phyloP scores from a whole-genome alignment of 106 monocot species.

The Phalaenopsis aphrodite region DNA sequence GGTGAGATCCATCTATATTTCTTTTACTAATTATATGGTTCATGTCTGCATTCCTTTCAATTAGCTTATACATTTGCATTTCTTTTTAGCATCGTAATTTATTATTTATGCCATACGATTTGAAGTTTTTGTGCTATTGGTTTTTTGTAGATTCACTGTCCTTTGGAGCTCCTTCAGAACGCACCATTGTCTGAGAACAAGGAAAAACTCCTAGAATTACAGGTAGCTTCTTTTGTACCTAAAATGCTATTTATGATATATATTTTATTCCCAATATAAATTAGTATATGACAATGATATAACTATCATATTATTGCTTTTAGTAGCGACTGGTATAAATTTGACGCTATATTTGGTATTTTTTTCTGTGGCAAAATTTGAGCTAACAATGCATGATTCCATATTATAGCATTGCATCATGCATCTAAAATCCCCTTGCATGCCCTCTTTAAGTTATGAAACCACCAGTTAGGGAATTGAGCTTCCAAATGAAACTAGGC shows the following conservation, averaged over 20 bases:
- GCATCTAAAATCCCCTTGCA: neutral
- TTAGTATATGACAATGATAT: neutral
- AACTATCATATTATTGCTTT: neutral
- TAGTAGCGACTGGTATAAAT: neutral
- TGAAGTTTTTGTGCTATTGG: neutral
- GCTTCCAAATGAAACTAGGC: neutral
- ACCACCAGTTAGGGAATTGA: neutral
- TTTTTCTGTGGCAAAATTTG: no score
- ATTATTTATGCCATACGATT: neutral
- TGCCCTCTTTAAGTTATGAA: neutral
- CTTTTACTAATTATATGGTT: neutral
- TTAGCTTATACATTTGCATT: neutral
- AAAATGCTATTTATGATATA: neutral
- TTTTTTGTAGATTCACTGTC: conserved; percentile 65
- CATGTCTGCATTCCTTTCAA: neutral
- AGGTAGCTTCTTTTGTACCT: conserved; percentile 34
- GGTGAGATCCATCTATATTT: conserved; percentile 32
- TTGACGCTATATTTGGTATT: neutral
- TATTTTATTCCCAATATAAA: neutral
- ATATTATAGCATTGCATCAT: neutral
- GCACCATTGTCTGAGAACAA: conserved; percentile 52
- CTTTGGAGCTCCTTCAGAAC: conserved; percentile 64
- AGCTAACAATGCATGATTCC: neutral
- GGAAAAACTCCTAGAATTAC: conserved; percentile 52
- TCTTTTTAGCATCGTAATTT: neutral